Evolutionary conservation across 495 filamentous ascomycete genomes (phyloP), one percentile per base, ranked within the genome.

Genomic region (Amorphotheca resinae): DNA sequence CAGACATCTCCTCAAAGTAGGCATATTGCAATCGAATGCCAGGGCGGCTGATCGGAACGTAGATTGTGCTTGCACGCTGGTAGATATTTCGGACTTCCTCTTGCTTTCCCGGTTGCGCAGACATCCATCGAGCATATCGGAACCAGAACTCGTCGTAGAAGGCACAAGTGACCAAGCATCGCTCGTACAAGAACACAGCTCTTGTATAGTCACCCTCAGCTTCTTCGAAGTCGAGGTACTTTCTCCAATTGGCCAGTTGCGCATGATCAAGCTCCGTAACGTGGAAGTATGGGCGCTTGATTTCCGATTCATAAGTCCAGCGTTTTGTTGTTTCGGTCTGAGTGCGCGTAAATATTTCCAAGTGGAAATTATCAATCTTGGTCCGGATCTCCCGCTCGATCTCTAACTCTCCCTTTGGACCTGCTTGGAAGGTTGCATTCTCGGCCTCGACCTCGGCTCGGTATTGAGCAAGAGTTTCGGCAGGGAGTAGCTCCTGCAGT

Each of bases 111-210:
- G 68, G 74, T 54, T 95, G 85, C 2, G 77, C 79, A 50, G 70
- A 69, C 87, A 99, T 95, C 91, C 91, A 99, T 12, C 93, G 72
- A n/a, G 84, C 87, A 63, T 94, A 99, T 1, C 91, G 79, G 44
- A 93, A 73, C 91, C 91, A 99, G 62, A 99, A 95, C 54, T 96
- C 88, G 36, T 95, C 88, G 49, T 96, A 95, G 54, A 91, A 79
- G 30, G 91, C 91, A 51, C 83, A 87, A 11, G 87, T 88, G 11
- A 95, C 84, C 22, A 99, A 62, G 51, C 86, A 95, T 23, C 91
- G 79, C 62, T 99, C 91, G 57, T 96, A 96, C 15, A 99, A 65
- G 57, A 89, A 93, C 17, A 78, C 71, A 23, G 72, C 84, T 21
- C 91, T 72, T 6, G 63, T 54, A 47, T 80, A 93, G 37, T 87